Percentiles rank a stretch among this genome's conserved stretches.
These are phyloP conservation scores for Pyropia haitanensis DNA, from an alignment of 23 red algal species.

Conservation along the genomic window DNA sequence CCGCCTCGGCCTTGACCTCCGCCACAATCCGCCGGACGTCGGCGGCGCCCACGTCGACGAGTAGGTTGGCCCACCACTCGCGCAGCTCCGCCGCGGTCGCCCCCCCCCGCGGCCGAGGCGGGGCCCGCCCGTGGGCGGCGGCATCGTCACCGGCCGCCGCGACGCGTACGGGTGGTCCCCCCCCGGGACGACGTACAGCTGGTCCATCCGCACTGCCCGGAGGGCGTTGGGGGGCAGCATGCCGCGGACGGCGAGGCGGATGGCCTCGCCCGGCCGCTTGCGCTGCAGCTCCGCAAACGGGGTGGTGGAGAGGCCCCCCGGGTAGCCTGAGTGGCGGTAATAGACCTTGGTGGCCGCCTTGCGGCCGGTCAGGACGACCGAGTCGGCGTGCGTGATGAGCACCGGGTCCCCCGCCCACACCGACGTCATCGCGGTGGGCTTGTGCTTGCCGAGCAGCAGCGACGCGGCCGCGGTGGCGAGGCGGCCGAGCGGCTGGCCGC, in stretches of 20 bases:
- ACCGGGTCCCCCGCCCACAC: conserved; percentile 70
- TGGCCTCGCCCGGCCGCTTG: conserved; percentile 39
- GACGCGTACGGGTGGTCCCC: conserved; percentile 39
- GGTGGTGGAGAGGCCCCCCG: conserved; percentile 58
- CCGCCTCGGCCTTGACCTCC: conserved; percentile 12
- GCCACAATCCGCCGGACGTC: conserved; percentile 9
- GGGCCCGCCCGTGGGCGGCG: conserved; percentile 14
- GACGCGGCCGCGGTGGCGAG: conserved; percentile 45
- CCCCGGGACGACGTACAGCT: conserved; percentile 59
- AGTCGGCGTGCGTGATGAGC: conserved; percentile 73
- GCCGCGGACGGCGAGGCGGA: conserved; percentile 49
- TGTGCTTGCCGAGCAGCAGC: conserved; percentile 76
- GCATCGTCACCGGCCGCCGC: conserved; percentile 42
- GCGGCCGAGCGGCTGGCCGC: conserved; percentile 68
- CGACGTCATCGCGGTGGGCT: conserved; percentile 48
- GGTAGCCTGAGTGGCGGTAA: conserved; percentile 67
- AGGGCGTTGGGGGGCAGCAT: conserved; percentile 66
- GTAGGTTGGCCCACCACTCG: conserved; percentile 37
- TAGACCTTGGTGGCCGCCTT: conserved; percentile 65
- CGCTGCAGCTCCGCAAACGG: conserved; percentile 30
- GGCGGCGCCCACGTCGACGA: conserved; percentile 15
- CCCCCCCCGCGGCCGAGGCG: conserved; percentile 17
- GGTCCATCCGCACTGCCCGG: conserved; percentile 28
- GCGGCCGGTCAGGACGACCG: conserved; percentile 59
- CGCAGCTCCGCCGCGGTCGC: conserved; percentile 21